Base-by-base conservation (phyloP, 2,329 filamentous ascomycete species). In the Nothophaeocryptopus gaeumannii region DNA sequence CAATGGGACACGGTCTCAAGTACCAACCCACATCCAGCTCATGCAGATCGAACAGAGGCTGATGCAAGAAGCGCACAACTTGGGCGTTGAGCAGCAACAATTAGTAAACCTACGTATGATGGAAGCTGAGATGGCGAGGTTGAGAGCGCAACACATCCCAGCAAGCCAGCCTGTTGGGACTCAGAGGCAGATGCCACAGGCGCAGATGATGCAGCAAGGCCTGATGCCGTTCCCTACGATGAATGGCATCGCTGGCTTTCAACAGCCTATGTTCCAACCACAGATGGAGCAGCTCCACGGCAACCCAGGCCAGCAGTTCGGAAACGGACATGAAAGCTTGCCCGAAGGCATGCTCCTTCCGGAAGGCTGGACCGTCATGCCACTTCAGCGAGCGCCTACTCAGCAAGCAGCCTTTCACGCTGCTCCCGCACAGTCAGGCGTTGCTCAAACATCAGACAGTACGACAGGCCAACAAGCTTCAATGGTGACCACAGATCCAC, bases 1-100 rank as follows among this genome's bases (percentile, higher is more conserved):
- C 38, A 33, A 41, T 7, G 51, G 52, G 12, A 46, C 52, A 4
- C 53, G 59, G 44, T 43, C 56, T 11, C 33, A 44, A 8, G 48
- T 62, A 10, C 73, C 75, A 2, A 77, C 86, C 20, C 77, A 81
- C 42, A 70, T 73, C 11, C 81, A 89, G 47, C 71, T 93, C 31
- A 73, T 78, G 31, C 78, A 84, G 35, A 77, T 89, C 11, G 85
- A 89, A 58, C 79, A 84, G 47, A 80, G 86, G 46, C 76, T 93
- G 16, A 76, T 84, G 58, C 79, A 82, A 47, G 86, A 91, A 62
- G 76, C 88, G 31, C 76, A 80, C 39, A 73, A 72, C 36, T 72
- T 92, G 13, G 80, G 84, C 39, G 63, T 79, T 31, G 81, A 82
- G 12, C 80, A 86, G 43, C 79, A 84, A 31, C 86, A 93, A 64